phyloP scores from a whole-genome alignment of 2,329 filamentous ascomycete species.

The Beauveria pseudobassiana region DNA sequence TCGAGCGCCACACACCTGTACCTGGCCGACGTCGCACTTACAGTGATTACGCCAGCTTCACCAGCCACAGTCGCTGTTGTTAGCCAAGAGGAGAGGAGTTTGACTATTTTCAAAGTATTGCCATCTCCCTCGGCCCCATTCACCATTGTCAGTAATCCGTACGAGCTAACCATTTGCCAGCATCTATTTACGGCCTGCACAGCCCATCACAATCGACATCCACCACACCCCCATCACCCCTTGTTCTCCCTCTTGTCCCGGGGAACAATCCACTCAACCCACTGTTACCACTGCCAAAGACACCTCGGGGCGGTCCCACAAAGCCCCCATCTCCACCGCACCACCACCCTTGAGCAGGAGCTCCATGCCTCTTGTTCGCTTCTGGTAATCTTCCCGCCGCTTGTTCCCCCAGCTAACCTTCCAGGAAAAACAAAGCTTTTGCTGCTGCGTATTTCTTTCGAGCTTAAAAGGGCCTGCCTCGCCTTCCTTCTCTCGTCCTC shows the following conservation, averaged over 20 bases:
- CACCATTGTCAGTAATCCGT: too few relatives aligned
- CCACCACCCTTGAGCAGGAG: background rate
- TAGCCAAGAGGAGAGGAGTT: too few relatives aligned
- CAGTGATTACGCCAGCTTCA: too few relatives aligned
- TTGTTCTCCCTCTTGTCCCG: too few relatives aligned
- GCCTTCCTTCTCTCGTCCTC: background rate
- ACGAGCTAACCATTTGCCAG: too few relatives aligned
- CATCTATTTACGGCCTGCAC: background rate
- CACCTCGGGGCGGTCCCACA: background rate
- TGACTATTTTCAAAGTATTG: too few relatives aligned
- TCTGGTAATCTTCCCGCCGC: conserved; percentile 1
- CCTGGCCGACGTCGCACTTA: too few relatives aligned
- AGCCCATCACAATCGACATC: background rate
- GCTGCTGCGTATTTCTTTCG: background rate
- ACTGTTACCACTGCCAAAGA: background rate
- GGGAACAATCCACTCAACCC: background rate
- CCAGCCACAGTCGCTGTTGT: too few relatives aligned
- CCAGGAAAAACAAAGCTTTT: background rate
- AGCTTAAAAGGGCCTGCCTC: background rate
- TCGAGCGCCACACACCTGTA: too few relatives aligned
- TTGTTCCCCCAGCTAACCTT: background rate
- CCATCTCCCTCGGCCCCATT: too few relatives aligned
- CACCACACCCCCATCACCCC: too few relatives aligned
- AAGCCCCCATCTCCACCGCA: background rate
- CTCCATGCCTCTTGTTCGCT: background rate